Percentiles rank a stretch among this genome's conserved stretches.
Conservation (phyloP, 345 rosid genomes). For the Gossypium rotundifolium region DNA sequence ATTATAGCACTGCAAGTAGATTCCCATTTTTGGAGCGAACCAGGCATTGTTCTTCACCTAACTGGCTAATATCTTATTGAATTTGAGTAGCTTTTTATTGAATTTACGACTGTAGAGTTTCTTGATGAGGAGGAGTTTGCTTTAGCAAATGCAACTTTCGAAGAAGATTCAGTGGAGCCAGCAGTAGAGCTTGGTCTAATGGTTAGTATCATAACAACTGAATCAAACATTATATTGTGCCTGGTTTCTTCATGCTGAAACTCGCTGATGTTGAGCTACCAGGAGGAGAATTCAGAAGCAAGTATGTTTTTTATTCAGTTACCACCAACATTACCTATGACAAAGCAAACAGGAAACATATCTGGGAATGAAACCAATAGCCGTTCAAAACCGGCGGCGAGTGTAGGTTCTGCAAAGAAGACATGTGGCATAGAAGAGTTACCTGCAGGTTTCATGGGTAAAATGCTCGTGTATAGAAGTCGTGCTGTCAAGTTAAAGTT, state of each 20-base stretch:
- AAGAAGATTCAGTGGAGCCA: slow-evolving; percentile 43
- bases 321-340: slow-evolving; percentile 57
- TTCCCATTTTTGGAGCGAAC: not conserved
- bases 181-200: slow-evolving; percentile 49
- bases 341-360: slow-evolving; percentile 32
- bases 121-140: slow-evolving; percentile 74
- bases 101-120: slow-evolving; percentile 37
- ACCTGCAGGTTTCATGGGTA: slow-evolving; percentile 78
- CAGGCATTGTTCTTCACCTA: not conserved
- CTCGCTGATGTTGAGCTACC: slow-evolving; percentile 23
- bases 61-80: not conserved
- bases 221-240: slow-evolving; percentile 6
- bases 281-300: slow-evolving; percentile 62
- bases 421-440: slow-evolving; percentile 35
- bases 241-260: slow-evolving; percentile 6
- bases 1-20: not conserved
- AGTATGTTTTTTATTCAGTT: slow-evolving; percentile 59
- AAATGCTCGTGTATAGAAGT: slow-evolving; percentile 73
- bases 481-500: slow-evolving; percentile 84
- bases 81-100: not conserved
- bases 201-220: slow-evolving; percentile 35
- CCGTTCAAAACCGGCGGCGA: slow-evolving; percentile 21
- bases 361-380: slow-evolving; percentile 28
- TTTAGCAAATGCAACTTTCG: slow-evolving; percentile 18
- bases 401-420: slow-evolving; percentile 15